Evolutionary conservation across 2,329 filamentous ascomycete genomes (phyloP), one percentile per base, ranked within the genome.

Genomic region (Raffaelea arxii): DNA sequence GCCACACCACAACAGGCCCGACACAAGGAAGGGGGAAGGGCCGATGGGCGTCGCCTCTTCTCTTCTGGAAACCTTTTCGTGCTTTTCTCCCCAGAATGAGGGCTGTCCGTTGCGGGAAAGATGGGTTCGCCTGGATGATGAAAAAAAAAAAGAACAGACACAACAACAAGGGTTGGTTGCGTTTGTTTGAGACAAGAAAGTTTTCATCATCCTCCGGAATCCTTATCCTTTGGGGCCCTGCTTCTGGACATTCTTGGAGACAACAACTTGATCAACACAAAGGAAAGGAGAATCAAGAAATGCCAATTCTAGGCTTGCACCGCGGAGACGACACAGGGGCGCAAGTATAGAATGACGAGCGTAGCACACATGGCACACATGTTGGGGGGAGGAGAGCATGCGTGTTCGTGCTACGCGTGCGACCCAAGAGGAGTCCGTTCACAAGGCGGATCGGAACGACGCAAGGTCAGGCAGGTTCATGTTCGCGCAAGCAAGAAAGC

Each of bases 371-470:
- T n/a, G n/a, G n/a, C n/a, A 6, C 16, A n/a, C 32, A 18, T 36
- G 7, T n/a, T 7, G 32, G 32, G 32, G n/a, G n/a, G n/a, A n/a
- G n/a, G n/a, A n/a, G n/a, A 81, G 79, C 79, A 75, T 74, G 53
- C 55, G 54, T 52, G 65, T 14, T 27, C 24, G 51, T 73, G 77
- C 80, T 78, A 76, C 80, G 81, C 72, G 69, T 74, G 76, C 75
- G 80, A 83, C 85, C 83, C 88, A 94, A 92, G 86, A 87, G n/a
- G n/a, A n/a, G 84, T 77, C 84, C 83, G 79, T 77, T 76, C 77
- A 77, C 77, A 75, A 64, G 72, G 76, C 46, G 83, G 79, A 89
- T 86, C 84, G 81, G 80, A 67, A 75, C 83, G 80, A 86, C 77
- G 84, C 78, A 75, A 79, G 78, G 78, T 82, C 86, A 86, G 85